Evolutionary conservation across 306 rosid genomes (phyloP), one percentile per base, ranked within the genome.

Genomic region (Medicago lupulina): DNA sequence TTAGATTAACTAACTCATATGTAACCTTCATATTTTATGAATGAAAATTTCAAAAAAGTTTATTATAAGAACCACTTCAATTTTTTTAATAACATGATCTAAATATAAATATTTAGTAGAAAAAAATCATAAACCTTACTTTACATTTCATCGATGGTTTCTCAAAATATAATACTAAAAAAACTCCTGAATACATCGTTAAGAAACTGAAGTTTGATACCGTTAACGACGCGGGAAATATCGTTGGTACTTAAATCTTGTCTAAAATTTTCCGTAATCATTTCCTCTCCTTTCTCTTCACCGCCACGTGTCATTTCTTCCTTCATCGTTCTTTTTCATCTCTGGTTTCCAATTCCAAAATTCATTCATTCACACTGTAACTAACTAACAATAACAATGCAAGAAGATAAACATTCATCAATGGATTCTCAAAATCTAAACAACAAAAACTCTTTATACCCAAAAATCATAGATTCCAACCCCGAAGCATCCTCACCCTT

Each of bases 351-450:
- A 51, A 38, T 47, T 75, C 60, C 4, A 23, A 38, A 13, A 21
- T 21, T 21, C 36, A 44, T 17, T 17, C 18, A 31, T 34, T 15
- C 6, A 46, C 38, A 13, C 6, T 14, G 18, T 28, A 55, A 39
- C 17, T 15, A 49, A 49, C 54, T 49, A 49, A 49, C 16, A 31
- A 61, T 28, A 3, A 61, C 77, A 10, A 39, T 9, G 44, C 28
- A 23, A 23, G 49, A 76, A 71, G 41, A 76, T 65, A 50, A 17
- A 44, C 64, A 4, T 75, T 47, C 74, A 49, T 14, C 82, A 57
- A 89, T 89, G 94, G 88, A 80, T 41, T 76, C 80, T 2, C 71
- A 82, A 57, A 77, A 80, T 49, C 82, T 84, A 39, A 63, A 65
- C 66, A 49, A 19, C 10, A 63, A 4, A 67, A 65, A 58, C 0